Conservation (phyloP, 2,329 filamentous ascomycete genomes). For the Alternaria incomplexa region DNA sequence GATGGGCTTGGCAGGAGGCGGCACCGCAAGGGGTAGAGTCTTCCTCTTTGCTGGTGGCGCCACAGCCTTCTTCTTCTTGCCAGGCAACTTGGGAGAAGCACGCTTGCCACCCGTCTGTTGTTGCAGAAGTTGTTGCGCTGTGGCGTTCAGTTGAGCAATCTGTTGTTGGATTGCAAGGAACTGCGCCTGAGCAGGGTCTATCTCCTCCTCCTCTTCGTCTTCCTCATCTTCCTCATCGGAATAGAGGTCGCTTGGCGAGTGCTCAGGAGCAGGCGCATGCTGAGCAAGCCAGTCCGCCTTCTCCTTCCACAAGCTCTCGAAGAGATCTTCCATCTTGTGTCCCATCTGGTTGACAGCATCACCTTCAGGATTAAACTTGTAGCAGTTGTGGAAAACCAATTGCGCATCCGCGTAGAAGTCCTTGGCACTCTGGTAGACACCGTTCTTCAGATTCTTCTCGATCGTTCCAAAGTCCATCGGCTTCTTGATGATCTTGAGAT, state of each 20-base stretch:
- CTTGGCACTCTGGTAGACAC: conserved; percentile 80
- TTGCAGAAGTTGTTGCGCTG: conserved; percentile 62
- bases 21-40: conserved; percentile 33
- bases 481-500: conserved; percentile 92
- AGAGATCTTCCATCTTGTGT: conserved; percentile 74
- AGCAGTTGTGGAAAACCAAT: conserved; percentile 88
- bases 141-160: conserved; percentile 70
- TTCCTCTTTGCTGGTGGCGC: conserved; percentile 35
- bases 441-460: conserved; percentile 73
- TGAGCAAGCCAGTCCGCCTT: conserved; percentile 83
- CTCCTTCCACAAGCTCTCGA: conserved; percentile 75
- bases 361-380: conserved; percentile 83
- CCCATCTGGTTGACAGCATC: conserved; percentile 77
- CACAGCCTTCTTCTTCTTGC: conserved; percentile 54
- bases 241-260: conserved; percentile 60
- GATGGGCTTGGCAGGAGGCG: conserved; percentile 37
- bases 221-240: conserved; percentile 73
- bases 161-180: conserved; percentile 65
- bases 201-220: conserved; percentile 67
- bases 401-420: conserved; percentile 86
- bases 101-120: conserved; percentile 57
- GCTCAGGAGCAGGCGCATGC: conserved; percentile 70
- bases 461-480: conserved; percentile 96
- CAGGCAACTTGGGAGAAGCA: conserved; percentile 56
- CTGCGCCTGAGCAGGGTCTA: conserved; percentile 51